Percentiles rank a stretch among this genome's conserved stretches.
Conservation (phyloP, 257 asterid species). For the Coffea canephora region DNA sequence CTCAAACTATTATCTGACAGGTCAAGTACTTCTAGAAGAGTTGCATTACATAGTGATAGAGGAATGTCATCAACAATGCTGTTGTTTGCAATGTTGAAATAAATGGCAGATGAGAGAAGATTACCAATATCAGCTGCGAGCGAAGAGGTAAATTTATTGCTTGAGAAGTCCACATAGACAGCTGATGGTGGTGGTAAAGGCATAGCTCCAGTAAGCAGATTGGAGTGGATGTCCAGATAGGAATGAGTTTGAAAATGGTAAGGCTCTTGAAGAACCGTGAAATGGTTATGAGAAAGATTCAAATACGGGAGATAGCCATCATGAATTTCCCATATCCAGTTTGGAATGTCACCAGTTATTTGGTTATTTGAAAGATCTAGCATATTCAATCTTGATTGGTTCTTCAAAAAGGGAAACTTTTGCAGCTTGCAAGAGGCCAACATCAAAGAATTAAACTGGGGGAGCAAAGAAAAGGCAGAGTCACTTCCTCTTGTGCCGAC, state of each 20-base stretch:
- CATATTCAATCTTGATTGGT: neutral
- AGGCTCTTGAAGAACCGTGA: slow-evolving; percentile 23
- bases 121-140: slow-evolving; percentile 33
- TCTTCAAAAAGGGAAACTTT: slow-evolving; percentile 25
- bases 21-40: slow-evolving; percentile 41
- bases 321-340: slow-evolving; percentile 38
- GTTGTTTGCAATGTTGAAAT: slow-evolving; percentile 35
- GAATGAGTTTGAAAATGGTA: neutral
- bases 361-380: slow-evolving; percentile 43
- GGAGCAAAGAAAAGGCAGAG: slow-evolving; percentile 5
- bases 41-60: slow-evolving; percentile 32
- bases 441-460: slow-evolving; percentile 4
- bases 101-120: slow-evolving; percentile 3
- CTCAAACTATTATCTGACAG: slow-evolving; percentile 37
- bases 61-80: slow-evolving; percentile 37
- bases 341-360: slow-evolving; percentile 33
- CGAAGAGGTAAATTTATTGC: slow-evolving; percentile 40
- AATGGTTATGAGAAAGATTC: slow-evolving; percentile 34
- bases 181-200: slow-evolving; percentile 24
- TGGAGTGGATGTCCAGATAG: slow-evolving; percentile 32
- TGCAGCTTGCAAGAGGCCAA: slow-evolving; percentile 33
- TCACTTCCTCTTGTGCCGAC: slow-evolving; percentile 1
- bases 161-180: slow-evolving; percentile 47
- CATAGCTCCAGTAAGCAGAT: slow-evolving; percentile 27
- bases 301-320: neutral